Base-by-base conservation (phyloP, 768 basidiomycete species). In the Pholiota microspora region DNA sequence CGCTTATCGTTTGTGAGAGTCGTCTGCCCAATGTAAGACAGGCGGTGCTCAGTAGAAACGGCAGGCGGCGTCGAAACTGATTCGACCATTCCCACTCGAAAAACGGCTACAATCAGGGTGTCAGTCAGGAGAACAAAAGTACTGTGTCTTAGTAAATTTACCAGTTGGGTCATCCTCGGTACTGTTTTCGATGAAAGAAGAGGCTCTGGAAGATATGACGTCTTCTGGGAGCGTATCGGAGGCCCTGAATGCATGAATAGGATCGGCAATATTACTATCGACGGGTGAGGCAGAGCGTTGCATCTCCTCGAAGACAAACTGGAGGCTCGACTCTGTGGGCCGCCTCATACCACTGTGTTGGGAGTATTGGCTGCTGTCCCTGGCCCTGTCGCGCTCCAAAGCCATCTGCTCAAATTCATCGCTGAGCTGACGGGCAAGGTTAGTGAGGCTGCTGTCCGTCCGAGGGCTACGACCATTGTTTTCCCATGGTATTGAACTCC, bases 21-120 rank as follows among this genome's bases (percentile, higher is more conserved):
- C 52, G 76, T 66, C 42, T 76, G 71, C 4, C 76, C 77, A 15
- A 64, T 69, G 49, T 67, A 71, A 4, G 77, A 78, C 8, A 54
- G 47, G 12, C 78, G 79, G 45, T 73, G 72, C 25, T 74, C 68
- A 2, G 69, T 63, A 2, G 67, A 59, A 12, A 72, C 69, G n/a
- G 75, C 69, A 8, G 78, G 71, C 0, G 84, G 84, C 0, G 81
- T 84, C 8, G 72, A 66, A 2, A 76, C 64, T 0, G 81, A 76
- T 56, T 80, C 82, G 5, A 85, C 71, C 28, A 71, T 64, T 21
- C 82, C 79, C 25, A 85, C 64, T 35, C 82, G 79, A 61, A 81
- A 72, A 13, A 69, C 51, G 47, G 76, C 83, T 85, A 25, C 12
- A 36, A 35, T 31, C 34, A 32, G 27, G 47, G 2, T 42, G 48